These are phyloP conservation scores for Meripilus lineatus DNA, from an alignment of 1,284 basidiomycete species.

Conservation along the genomic window DNA sequence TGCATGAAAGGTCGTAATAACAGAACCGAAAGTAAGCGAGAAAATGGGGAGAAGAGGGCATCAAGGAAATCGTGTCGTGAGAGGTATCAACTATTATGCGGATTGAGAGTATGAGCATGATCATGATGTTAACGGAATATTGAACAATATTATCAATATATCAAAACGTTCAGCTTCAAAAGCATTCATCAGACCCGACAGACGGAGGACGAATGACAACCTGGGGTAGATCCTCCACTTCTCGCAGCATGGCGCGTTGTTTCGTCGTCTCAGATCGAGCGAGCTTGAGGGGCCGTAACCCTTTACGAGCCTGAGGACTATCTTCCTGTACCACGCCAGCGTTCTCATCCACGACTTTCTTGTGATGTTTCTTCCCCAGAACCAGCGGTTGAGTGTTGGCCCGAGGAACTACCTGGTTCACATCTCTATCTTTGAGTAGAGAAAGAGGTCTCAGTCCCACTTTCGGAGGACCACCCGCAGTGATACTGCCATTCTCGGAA, in stretches of 20 bases:
- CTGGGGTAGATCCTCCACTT: slow-evolving; percentile 37
- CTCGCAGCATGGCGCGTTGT: slow-evolving; percentile 42
- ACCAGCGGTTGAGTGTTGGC: slow-evolving; percentile 45
- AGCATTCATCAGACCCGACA: too few species aligned
- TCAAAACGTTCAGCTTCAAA: too few species aligned
- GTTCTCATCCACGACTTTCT: slow-evolving; percentile 40
- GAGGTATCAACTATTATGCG: too few species aligned
- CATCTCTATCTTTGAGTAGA: slow-evolving; percentile 55
- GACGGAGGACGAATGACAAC: slow-evolving; percentile 44
- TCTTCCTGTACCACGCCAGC: slow-evolving; percentile 26
- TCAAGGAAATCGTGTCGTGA: too few species aligned
- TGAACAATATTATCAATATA: too few species aligned
- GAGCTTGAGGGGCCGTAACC: slow-evolving; percentile 53
- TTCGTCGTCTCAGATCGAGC: slow-evolving; percentile 57
- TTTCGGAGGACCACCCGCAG: slow-evolving; percentile 29
- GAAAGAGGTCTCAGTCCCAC: slow-evolving; percentile 59
- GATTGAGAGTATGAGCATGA: too few species aligned
- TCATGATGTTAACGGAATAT: too few species aligned
- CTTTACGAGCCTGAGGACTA: slow-evolving; percentile 30
- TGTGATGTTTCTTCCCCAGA: slow-evolving; percentile 46
- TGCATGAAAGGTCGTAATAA: too few species aligned
- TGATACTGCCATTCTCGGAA: slow-evolving; percentile 26
- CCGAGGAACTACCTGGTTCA: slow-evolving; percentile 29
- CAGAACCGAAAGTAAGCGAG: too few species aligned
- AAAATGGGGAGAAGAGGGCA: too few species aligned